A percentile compares a stretch with the other conserved stretches of the same genome.
Evolutionary conservation across 164 flowering plant species (phyloP).

Genomic region (Kalanchoe fedtschenkoi): DNA sequence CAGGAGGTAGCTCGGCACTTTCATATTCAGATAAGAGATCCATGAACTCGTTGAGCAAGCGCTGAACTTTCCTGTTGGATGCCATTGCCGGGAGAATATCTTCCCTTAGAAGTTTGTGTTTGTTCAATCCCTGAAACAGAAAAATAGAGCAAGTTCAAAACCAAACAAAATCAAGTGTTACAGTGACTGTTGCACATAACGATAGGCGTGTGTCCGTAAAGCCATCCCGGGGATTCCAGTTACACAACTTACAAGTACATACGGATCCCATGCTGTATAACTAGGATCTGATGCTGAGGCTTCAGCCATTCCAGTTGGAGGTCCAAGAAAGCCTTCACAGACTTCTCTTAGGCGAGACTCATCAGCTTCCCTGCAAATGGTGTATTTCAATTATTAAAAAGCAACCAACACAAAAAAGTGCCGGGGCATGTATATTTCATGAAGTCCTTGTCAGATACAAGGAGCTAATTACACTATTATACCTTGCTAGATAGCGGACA

Average conservation of each 20-base stretch:
- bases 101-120: slow-evolving; percentile 77
- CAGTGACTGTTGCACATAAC: background rate
- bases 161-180: background rate
- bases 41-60: slow-evolving; percentile 86
- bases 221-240: background rate
- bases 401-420: background rate
- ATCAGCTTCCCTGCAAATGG: slow-evolving; percentile 76
- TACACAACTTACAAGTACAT: slow-evolving; percentile 58
- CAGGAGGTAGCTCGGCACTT: slow-evolving; percentile 27
- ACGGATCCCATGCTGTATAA: slow-evolving; percentile 80
- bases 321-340: slow-evolving; percentile 92
- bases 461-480: slow-evolving; percentile 3
- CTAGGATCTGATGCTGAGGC: slow-evolving; percentile 34
- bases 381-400: background rate
- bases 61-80: slow-evolving; percentile 87
- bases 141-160: background rate
- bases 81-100: slow-evolving; percentile 99
- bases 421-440: background rate
- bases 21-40: slow-evolving; percentile 85
- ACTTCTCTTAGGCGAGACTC: slow-evolving; percentile 89
- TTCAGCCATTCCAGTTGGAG: slow-evolving; percentile 84
- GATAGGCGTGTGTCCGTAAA: background rate
- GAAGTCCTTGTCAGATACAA: background rate
- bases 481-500: slow-evolving; percentile 85
- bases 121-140: slow-evolving; percentile 68